phyloP scores from a whole-genome alignment of 768 basidiomycete species.

The Tricholoma furcatifolium region DNA sequence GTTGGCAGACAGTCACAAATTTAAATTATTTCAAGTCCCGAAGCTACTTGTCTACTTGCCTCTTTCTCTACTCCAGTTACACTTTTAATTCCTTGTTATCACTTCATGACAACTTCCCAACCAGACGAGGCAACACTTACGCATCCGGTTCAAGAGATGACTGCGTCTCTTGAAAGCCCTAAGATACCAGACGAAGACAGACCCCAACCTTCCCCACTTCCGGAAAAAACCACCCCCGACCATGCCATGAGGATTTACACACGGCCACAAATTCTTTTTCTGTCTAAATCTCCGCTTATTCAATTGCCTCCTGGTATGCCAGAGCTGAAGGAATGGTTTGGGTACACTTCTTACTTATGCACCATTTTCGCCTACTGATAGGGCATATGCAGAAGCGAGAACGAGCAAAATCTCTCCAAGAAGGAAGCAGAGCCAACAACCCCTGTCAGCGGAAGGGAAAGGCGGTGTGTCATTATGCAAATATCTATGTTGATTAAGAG shows the following conservation, averaged over 20 bases:
- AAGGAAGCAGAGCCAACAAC: conserved; percentile 67
- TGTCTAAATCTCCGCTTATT: conserved; percentile 77
- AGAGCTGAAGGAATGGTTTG: conserved; percentile 83
- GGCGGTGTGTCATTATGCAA: conserved; percentile 48
- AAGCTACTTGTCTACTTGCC: conserved; percentile 13
- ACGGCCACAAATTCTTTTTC: conserved; percentile 62
- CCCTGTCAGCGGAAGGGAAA: conserved; percentile 56
- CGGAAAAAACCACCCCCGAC: conserved; percentile 30
- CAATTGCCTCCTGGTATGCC: conserved; percentile 75
- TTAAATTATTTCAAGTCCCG: conserved; percentile 39
- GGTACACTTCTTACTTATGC: conserved; percentile 47
- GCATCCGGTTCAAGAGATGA: conserved; percentile 23
- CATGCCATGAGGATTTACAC: conserved; percentile 66
- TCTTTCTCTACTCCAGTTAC: conserved; percentile 13
- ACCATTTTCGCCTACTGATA: conserved; percentile 18
- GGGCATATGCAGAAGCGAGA: conserved; percentile 44
- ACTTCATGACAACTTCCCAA: conserved; percentile 16
- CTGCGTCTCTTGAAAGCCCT: conserved; percentile 31
- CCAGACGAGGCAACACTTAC: conserved; percentile 6
- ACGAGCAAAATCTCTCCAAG: conserved; percentile 62
- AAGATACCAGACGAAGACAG: conserved; percentile 19
- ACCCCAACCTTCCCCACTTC: conserved; percentile 15
- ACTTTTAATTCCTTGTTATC: conserved; percentile 6
- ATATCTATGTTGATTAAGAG: conserved; percentile 2
- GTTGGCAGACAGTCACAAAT: conserved; percentile 11